These are phyloP conservation scores for Colletotrichum cordylinicola DNA, from an alignment of 2,329 filamentous ascomycete species.

Conservation along the genomic window DNA sequence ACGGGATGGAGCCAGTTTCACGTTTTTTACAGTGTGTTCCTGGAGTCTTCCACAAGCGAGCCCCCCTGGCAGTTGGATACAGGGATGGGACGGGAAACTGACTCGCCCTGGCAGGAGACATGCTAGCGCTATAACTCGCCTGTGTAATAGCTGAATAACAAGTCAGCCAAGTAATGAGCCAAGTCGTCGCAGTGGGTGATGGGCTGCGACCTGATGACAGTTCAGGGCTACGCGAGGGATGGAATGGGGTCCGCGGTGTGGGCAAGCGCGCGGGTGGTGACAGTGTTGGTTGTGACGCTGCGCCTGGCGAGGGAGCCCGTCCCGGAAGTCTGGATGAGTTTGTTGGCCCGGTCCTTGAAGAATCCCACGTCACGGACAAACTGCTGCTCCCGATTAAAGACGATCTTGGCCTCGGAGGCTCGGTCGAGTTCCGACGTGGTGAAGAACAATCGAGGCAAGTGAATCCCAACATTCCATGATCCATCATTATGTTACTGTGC, in stretches of 20 bases:
- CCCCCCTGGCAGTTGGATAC: background rate
- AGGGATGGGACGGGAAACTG: constrained; percentile 7
- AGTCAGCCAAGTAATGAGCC: constrained; percentile 1
- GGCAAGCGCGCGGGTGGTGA: constrained; percentile 17
- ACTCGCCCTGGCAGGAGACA: background rate
- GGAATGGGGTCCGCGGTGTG: background rate
- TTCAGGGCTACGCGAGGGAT: background rate
- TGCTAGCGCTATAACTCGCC: background rate
- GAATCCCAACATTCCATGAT: background rate
- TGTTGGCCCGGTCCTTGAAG: background rate
- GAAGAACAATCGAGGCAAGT: background rate
- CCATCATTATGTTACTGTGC: background rate
- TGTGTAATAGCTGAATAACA: background rate
- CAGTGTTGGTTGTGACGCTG: background rate
- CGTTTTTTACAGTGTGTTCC: background rate
- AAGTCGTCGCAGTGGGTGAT: background rate
- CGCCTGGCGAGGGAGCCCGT: background rate
- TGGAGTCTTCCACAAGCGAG: background rate
- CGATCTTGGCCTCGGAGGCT: background rate
- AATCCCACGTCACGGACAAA: background rate
- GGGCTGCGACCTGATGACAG: background rate
- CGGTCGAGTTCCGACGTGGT: constrained; percentile 13
- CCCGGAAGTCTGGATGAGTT: constrained; percentile 9
- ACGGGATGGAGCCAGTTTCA: background rate
- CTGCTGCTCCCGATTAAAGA: background rate